Conservation (phyloP, 164 flowering plant genomes). For the Kalanchoe fedtschenkoi region DNA sequence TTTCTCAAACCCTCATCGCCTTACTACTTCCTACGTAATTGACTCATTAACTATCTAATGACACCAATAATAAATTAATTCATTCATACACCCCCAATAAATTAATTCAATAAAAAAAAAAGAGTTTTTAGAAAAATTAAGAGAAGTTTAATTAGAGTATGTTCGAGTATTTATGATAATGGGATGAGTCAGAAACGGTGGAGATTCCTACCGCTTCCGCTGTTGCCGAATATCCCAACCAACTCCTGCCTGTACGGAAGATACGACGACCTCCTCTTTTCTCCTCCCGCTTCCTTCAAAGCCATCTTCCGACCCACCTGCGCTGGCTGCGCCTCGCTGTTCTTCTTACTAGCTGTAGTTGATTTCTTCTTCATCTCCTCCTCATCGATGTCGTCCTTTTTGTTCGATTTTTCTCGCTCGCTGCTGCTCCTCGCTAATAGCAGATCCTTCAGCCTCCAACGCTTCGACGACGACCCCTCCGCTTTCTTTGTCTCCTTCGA, state of each 20-base stretch:
- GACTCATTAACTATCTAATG: no score
- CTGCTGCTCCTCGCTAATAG: background rate
- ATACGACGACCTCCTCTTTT: background rate
- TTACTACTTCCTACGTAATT: no score
- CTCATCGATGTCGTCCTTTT: background rate
- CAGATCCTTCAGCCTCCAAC: background rate
- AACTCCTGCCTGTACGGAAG: conserved; percentile 5
- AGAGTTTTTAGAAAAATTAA: no score
- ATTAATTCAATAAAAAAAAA: no score
- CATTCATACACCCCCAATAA: no score
- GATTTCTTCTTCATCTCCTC: background rate
- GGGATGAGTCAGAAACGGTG: conserved; percentile 1
- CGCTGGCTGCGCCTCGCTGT: background rate
- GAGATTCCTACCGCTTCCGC: background rate
- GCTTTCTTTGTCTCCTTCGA: background rate
- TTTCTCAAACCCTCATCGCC: no score
- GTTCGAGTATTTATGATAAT: no score
- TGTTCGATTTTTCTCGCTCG: background rate
- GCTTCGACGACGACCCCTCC: background rate
- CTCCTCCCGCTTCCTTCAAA: background rate
- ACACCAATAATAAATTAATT: no score
- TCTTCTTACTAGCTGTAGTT: no score
- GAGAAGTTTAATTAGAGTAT: no score
- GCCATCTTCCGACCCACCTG: background rate
- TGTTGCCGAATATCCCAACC: background rate